Base-by-base conservation (phyloP, 805 yeast genomes). In the Saccharomycopsis lassenensis region DNA sequence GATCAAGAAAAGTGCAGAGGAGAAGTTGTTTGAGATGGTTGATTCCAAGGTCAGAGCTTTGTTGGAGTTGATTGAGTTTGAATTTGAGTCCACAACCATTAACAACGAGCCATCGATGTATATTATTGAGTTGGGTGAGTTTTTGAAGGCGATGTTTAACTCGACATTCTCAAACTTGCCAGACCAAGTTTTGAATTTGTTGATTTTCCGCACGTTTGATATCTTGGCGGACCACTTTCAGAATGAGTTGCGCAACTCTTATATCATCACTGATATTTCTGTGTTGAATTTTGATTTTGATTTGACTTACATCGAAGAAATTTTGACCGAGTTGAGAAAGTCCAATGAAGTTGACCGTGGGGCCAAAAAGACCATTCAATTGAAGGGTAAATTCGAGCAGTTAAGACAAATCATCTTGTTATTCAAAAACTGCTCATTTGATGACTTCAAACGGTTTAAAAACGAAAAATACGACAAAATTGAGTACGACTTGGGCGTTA, bases 121-220 rank as follows among this genome's bases (percentile, higher is more conserved):
- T 35, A 71, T 89, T 39, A 71, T 74, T 33, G 97, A 89, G 56
- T 74, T 87, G 64, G 87, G 94, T 12, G 72, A 78, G 39, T 91
- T 78, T 55, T 65, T 89, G 51, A 82, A 81, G 45, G 83, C 84
- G 57, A 71, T 87, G 67, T 85, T 89, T 52, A 74, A 78, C 35
- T 77, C 94, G 1, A 85, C 93, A 11, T 72, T 91, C 48, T 77
- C 80, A 7, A 81, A 80, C 41, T 63, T 91, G 31, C 96, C 97
- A 0, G 67, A 68, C 30, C 70, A 81, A 4, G 76, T 89, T 39
- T 72, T 82, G 47, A 76, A 89, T 3, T 60, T 86, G 41, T 71
- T 93, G n/a, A 69, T 87, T 42, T 76, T 85, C 46, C 71, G 94
- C 51, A 85, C 89, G 19, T 84, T 83, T 53, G 97, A 87, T 59